A percentile compares a stretch with the other conserved stretches of the same genome.
Evolutionary conservation across 108 stramenopile genomes (phyloP).

Genomic region (Skeletonema menzelii): DNA sequence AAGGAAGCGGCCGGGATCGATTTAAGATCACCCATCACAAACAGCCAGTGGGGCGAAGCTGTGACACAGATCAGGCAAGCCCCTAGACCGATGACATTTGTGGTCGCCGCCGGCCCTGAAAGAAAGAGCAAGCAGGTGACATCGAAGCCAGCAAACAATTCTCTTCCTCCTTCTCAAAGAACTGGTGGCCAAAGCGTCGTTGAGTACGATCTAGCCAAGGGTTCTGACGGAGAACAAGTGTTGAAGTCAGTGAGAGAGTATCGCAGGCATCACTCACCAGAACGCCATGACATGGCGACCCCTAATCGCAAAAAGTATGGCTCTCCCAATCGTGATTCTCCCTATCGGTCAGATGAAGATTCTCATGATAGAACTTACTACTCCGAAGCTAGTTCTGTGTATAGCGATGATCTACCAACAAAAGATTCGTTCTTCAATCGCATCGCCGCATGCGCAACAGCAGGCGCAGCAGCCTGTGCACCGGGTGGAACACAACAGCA

Average conservation of each 20-base stretch:
- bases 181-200: constrained; percentile 1
- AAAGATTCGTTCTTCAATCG: constrained; percentile 51
- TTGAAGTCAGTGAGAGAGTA: constrained; percentile 13
- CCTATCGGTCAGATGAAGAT: not conserved
- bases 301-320: not conserved
- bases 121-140: not conserved
- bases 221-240: constrained; percentile 20
- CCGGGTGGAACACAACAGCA: constrained; percentile 5
- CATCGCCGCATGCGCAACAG: constrained; percentile 53
- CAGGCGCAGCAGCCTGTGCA: constrained; percentile 61
- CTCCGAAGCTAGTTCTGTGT: not conserved
- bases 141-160: not conserved
- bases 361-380: not conserved
- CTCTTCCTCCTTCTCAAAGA: not conserved
- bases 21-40: constrained; percentile 36
- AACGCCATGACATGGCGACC: not conserved
- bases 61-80: constrained; percentile 39
- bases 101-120: constrained; percentile 21
- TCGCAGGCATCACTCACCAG: not conserved
- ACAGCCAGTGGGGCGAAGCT: constrained; percentile 39
- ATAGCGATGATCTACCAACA: constrained; percentile 35
- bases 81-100: constrained; percentile 40
- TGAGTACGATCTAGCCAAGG: constrained; percentile 13
- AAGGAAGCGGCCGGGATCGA: constrained; percentile 39
- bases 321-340: not conserved